Evolutionary conservation across 1,284 basidiomycete species (phyloP), one percentile per base, ranked within the genome.

Genomic region (Phylloboletellus chloephorus): DNA sequence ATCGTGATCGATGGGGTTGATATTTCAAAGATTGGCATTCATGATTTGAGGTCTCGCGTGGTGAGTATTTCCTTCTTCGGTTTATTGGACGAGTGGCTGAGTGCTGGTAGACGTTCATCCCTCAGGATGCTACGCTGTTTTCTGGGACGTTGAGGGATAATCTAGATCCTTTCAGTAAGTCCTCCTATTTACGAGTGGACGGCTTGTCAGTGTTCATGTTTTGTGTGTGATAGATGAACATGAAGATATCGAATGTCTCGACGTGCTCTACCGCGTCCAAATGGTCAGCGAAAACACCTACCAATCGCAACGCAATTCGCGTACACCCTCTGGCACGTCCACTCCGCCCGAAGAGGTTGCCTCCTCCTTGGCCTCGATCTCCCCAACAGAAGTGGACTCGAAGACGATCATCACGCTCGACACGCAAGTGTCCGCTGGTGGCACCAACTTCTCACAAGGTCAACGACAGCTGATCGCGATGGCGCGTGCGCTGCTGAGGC

Each of bases 1-100:
- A 93, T 97, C 47, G 39, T 84, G 39, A 80, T 96, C 30, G 91
- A 94, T 51, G 91, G 91, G 1, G 81, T 96, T 51, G 90, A 96
- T 60, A 89, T 96, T 43, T 82, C 85, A 0, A 80, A 68, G 5
- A 93, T 98, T 48, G 92, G 92, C 1, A 68, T 95, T 16, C 76
- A 89, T 56, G 90, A 94, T 61, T 60, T 96, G 41, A 76, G 91
- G 23, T 82, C 82, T 12, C 72, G 82, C 37, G 58, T 90, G 54
- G 82, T 82, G 56, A 57, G 78, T 65, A 21, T 32, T 23, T 12
- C 31, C 11, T 25, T 8, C 10, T 13, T 26, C 31, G 8, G 19
- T 21, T 21, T 20, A 6, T 10, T 16, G n/a, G 5, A n/a, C 10
- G n/a, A 49, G 26, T n/a, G 42, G 32, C 39, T 47, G 36, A 46